phyloP scores from a whole-genome alignment of 129 eudicot species.

The Flaveria robusta region DNA sequence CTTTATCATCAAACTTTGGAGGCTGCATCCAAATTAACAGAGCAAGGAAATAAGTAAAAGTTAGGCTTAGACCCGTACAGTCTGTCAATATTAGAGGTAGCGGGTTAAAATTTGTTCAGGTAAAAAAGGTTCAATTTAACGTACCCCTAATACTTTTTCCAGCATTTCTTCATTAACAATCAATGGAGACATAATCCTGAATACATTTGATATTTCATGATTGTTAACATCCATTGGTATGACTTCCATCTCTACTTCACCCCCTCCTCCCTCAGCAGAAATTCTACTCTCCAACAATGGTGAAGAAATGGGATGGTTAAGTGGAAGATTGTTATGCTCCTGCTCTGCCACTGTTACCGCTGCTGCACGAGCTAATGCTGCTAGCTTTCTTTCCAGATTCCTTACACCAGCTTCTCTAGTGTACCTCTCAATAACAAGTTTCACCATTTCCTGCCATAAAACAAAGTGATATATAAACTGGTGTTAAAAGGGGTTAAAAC shows the following conservation, averaged over 20 bases:
- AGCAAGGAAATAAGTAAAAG: slow-evolving; percentile 16
- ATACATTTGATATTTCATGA: slow-evolving; percentile 69
- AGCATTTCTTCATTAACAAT: slow-evolving; percentile 80
- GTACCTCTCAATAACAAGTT: slow-evolving; percentile 79
- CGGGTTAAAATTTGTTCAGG: neutral
- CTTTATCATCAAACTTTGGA: slow-evolving; percentile 80
- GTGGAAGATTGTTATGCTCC: slow-evolving; percentile 52
- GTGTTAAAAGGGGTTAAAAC: slow-evolving; percentile 7
- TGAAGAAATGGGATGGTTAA: slow-evolving; percentile 70
- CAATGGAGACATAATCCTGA: slow-evolving; percentile 63
- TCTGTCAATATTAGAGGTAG: slow-evolving; percentile 4
- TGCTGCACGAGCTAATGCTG: slow-evolving; percentile 96
- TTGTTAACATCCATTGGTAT: slow-evolving; percentile 70
- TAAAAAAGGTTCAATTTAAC: slow-evolving; percentile 11
- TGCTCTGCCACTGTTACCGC: slow-evolving; percentile 93
- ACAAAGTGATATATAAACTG: neutral
- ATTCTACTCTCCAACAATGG: slow-evolving; percentile 76
- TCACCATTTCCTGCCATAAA: slow-evolving; percentile 66
- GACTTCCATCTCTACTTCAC: slow-evolving; percentile 94
- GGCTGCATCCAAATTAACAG: slow-evolving; percentile 50
- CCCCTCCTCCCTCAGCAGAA: slow-evolving; percentile 49
- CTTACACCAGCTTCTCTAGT: slow-evolving; percentile 99
- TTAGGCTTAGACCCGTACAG: neutral
- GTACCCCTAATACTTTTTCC: slow-evolving; percentile 89
- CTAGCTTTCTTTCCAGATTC: slow-evolving; percentile 80